Conservation (phyloP, 208 protist species). For the Leishmania tropica region DNA sequence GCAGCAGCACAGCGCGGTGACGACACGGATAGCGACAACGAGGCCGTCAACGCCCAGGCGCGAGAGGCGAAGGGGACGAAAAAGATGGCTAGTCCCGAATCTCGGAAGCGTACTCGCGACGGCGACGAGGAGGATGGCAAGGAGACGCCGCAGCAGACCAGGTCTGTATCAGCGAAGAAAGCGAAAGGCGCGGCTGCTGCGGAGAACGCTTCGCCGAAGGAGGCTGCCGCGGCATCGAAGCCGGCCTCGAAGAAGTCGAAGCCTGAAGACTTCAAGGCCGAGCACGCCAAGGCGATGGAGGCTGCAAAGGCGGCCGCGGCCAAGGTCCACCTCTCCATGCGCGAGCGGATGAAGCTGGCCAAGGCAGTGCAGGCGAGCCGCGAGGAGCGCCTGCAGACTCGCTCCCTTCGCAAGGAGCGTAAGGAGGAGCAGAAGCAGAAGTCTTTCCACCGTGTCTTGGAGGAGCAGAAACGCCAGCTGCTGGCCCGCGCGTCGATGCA, state of each 20-base stretch:
- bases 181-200: not conserved
- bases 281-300: constrained; percentile 56
- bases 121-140: not conserved
- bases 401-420: constrained; percentile 42
- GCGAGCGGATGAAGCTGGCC: constrained; percentile 53
- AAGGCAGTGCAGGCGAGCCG: constrained; percentile 63
- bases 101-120: constrained; percentile 6
- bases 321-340: constrained; percentile 52
- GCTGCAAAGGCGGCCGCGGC: constrained; percentile 59
- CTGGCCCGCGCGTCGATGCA: constrained; percentile 51
- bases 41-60: not conserved
- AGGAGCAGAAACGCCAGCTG: constrained; percentile 83
- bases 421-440: constrained; percentile 50
- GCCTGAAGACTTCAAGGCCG: constrained; percentile 47
- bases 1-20: not conserved
- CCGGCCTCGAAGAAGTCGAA: constrained; percentile 15
- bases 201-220: constrained; percentile 5
- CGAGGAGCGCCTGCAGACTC: constrained; percentile 44
- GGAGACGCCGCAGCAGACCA: not conserved
- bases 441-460: constrained; percentile 75
- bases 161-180: not conserved
- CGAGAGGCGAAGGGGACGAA: not conserved
- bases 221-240: constrained; percentile 2
- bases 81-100: not conserved
- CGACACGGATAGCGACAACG: not conserved